A percentile compares a stretch with the other conserved stretches of the same genome.
These are phyloP conservation scores for Trifolium pratense DNA, from an alignment of 306 rosid genomes.

Conservation along the genomic window DNA sequence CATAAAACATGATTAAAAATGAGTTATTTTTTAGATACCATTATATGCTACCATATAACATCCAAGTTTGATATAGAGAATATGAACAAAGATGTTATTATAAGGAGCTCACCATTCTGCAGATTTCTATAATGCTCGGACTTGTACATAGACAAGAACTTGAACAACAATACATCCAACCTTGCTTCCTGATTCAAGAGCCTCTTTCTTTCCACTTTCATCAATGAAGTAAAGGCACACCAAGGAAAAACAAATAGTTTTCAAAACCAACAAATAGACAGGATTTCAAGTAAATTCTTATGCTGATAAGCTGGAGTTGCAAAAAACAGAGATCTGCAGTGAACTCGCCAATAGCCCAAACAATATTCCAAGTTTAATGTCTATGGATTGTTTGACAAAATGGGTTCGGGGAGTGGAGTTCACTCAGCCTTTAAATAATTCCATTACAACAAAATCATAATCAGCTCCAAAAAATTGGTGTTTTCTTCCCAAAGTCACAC, in stretches of 20 bases:
- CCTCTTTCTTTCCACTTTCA: conserved; percentile 79
- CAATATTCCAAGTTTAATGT: conserved; percentile 20
- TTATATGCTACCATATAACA: conserved; percentile 1
- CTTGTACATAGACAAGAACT: conserved; percentile 82
- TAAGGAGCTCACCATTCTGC: conserved; percentile 67
- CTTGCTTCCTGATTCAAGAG: conserved; percentile 92
- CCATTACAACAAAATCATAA: background rate
- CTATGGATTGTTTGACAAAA: conserved; percentile 13
- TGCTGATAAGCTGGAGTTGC: background rate
- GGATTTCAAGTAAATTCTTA: conserved; percentile 4
- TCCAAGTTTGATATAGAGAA: conserved; percentile 8
- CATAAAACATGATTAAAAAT: conserved; percentile 29
- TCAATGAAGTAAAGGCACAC: conserved; percentile 44
- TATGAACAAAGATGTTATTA: conserved; percentile 3
- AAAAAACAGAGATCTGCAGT: background rate
- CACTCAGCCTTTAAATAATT: background rate
- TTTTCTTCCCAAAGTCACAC: background rate
- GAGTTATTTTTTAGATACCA: conserved; percentile 1
- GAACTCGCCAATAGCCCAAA: background rate
- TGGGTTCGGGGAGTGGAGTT: conserved; percentile 2
- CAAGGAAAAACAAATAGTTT: conserved; percentile 17
- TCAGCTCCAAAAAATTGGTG: background rate
- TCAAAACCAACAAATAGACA: conserved; percentile 2
- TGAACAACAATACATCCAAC: conserved; percentile 80
- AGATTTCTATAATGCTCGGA: conserved; percentile 69